Evolutionary conservation across 2,329 filamentous ascomycete genomes (phyloP).

Genomic region (Diaporthe vexans): DNA sequence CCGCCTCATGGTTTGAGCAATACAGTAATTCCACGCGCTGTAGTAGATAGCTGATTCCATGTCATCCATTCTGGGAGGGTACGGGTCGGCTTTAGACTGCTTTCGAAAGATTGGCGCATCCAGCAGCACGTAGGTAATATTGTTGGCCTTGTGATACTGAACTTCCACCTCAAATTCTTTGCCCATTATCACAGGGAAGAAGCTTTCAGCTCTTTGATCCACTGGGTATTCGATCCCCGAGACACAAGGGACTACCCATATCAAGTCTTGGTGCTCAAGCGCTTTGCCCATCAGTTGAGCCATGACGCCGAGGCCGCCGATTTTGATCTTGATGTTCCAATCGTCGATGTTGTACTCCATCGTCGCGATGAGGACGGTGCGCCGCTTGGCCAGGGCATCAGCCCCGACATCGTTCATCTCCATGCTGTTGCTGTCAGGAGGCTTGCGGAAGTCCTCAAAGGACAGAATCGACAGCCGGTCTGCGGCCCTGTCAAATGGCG

Average conservation of each 20-base stretch:
- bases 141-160: conserved; percentile 73
- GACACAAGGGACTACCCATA: conserved; percentile 75
- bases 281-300: conserved; percentile 79
- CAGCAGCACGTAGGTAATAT: conserved; percentile 77
- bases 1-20: conserved; percentile 72
- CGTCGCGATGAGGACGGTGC: conserved; percentile 76
- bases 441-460: conserved; percentile 49
- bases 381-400: conserved; percentile 48
- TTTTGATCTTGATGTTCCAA: conserved; percentile 79
- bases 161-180: conserved; percentile 73
- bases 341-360: conserved; percentile 82
- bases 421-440: conserved; percentile 45
- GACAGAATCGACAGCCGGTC: conserved; percentile 50
- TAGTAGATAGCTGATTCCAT: conserved; percentile 78
- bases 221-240: conserved; percentile 74
- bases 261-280: conserved; percentile 73
- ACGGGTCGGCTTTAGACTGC: conserved; percentile 73
- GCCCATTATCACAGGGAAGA: conserved; percentile 73
- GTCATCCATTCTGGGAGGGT: conserved; percentile 78
- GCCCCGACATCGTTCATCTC: conserved; percentile 43
- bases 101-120: conserved; percentile 77
- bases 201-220: conserved; percentile 70
- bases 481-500: conserved; percentile 46
- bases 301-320: conserved; percentile 79
- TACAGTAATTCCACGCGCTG: conserved; percentile 79